Conservation (phyloP, 257 asterid species). For the Solanum piurae region DNA sequence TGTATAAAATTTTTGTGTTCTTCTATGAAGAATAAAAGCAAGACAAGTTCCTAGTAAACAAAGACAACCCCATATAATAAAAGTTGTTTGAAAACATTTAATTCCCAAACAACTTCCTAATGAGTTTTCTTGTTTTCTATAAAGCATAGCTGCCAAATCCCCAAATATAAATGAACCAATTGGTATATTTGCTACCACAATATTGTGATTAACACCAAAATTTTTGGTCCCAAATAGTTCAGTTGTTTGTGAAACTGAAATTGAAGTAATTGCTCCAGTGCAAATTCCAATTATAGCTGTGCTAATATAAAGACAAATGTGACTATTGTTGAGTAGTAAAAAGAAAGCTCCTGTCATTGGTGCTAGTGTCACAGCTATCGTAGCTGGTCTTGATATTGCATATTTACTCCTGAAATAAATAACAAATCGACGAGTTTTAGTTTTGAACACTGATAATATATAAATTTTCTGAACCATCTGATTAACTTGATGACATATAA, state of each 20-base stretch:
- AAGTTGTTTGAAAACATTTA: constrained; percentile 42
- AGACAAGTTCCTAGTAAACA: constrained; percentile 43
- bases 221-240: constrained; percentile 54
- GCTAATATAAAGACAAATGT: constrained; percentile 29
- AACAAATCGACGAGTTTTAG: not conserved
- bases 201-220: constrained; percentile 64
- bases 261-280: constrained; percentile 64
- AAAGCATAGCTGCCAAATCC: constrained; percentile 46
- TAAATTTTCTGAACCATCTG: too few species aligned
- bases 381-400: constrained; percentile 41
- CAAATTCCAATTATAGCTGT: constrained; percentile 59
- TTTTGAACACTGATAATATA: not conserved
- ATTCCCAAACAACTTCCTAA: constrained; percentile 39
- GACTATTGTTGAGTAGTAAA: constrained; percentile 21
- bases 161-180: constrained; percentile 66
- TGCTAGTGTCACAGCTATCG: constrained; percentile 48
- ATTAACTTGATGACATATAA: not conserved
- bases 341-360: constrained; percentile 76
- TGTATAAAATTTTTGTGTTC: constrained; percentile 29
- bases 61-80: constrained; percentile 49
- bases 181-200: constrained; percentile 56
- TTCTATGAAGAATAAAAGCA: constrained; percentile 33
- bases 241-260: constrained; percentile 53
- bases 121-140: constrained; percentile 13
- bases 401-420: constrained; percentile 24